Conservation (phyloP, 352 stramenopile species). For the Pseudoperonospora humuli region DNA sequence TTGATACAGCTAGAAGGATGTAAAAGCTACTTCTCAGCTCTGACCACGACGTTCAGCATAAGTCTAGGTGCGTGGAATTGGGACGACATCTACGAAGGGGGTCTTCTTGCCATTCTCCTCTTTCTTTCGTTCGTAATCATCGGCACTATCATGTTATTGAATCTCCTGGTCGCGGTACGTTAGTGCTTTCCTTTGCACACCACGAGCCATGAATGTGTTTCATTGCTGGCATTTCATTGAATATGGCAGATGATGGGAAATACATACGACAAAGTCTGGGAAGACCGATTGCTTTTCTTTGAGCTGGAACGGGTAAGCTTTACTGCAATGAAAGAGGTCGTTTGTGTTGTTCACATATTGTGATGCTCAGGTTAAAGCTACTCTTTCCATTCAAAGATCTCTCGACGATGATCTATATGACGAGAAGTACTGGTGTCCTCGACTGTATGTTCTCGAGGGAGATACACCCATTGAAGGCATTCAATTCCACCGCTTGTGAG, state of each 20-base stretch:
- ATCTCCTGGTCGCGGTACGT: slow-evolving; percentile 65
- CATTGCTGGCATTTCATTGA: too few species aligned
- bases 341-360: neutral
- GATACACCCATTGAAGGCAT: slow-evolving; percentile 75
- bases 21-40: slow-evolving; percentile 46
- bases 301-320: slow-evolving; percentile 58
- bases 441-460: slow-evolving; percentile 64
- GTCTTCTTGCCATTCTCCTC: slow-evolving; percentile 55
- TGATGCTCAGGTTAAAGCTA: slow-evolving; percentile 53
- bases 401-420: slow-evolving; percentile 66
- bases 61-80: slow-evolving; percentile 74
- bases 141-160: too few species aligned
- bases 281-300: slow-evolving; percentile 74
- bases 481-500: slow-evolving; percentile 61
- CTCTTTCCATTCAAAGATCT: slow-evolving; percentile 62
- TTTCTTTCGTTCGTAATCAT: slow-evolving; percentile 68
- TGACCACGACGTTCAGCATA: slow-evolving; percentile 61
- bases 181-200: too few species aligned
- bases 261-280: slow-evolving; percentile 83
- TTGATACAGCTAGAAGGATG: slow-evolving; percentile 68
- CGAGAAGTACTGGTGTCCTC: slow-evolving; percentile 60
- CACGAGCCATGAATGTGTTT: too few species aligned
- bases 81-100: slow-evolving; percentile 61
- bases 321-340: neutral
- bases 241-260: slow-evolving; percentile 81